Base-by-base conservation (phyloP, 169 alveolate genomes). In the Condylostoma magnum region DNA sequence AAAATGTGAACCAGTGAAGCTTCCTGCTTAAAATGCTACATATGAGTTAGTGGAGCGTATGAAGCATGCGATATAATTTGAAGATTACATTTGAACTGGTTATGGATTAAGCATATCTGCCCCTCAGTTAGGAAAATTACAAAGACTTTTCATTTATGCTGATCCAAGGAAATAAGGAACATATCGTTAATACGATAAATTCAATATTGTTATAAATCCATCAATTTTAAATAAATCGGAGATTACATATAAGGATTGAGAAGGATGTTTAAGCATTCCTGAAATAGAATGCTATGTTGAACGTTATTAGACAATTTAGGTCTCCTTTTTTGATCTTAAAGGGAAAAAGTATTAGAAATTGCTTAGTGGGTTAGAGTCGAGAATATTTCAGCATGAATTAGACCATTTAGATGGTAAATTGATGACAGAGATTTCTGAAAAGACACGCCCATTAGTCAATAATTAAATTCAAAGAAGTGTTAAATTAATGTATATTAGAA, bases 241-340 rank as follows among this genome's bases (percentile, higher is more conserved):
- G 4, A 73, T 67, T 6, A 51, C 44, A 12, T 18, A 30, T 6
- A 66, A 66, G 25, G 74, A 67, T 3, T 69, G 72, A 43, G 83
- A 76, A 43, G 83, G 79, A 5, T 76, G 83, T 38, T 36, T 76
- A 15, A 63, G 78, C 20, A 54, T 66, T 33, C 73, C 76, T 34
- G 74, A 68, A 31, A 18, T 36, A 10, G 36, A 63, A 1, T 55
- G 53, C 31, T 48, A 52, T 33, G 83, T 76, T 10, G 22, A 46
- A 20, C 66, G 83, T 36, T 73, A 47, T 10, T 15, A 27, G 18
- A 8, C 34, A 1, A 37, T 76, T 41, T 36, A 28, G 10, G 80
- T 76, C 18, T 28, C 36, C 30, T 76, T 38, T 52, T 38, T 38
- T 22, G 41, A 56, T 44, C 25, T 67, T 0, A 2, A 15, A 28